Conservation (phyloP, 768 basidiomycete genomes). For the Leccinellum rugosiceps region DNA sequence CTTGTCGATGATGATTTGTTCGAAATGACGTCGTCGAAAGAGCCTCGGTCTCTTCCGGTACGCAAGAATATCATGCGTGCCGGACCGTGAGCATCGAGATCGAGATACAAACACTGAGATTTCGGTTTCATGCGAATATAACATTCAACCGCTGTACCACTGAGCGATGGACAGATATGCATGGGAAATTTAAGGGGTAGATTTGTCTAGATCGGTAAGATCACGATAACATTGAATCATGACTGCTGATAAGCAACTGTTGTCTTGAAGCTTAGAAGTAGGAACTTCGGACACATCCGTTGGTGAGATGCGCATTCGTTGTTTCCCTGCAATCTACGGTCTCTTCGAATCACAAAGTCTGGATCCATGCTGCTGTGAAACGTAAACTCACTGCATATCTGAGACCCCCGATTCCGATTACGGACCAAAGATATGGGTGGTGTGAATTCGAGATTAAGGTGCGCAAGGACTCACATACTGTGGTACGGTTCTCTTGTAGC, state of each 20-base stretch:
- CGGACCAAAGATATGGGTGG: background rate
- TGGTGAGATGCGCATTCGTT: background rate
- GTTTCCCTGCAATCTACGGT: background rate
- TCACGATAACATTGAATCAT: background rate
- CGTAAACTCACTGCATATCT: background rate
- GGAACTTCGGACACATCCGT: background rate
- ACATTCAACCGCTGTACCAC: background rate
- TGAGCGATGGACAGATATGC: background rate
- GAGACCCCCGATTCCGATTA: background rate
- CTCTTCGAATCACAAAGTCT: background rate
- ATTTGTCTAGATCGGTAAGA: slow-evolving; percentile 1
- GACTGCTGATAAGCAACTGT: background rate
- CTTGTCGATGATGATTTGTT: slow-evolving; percentile 1
- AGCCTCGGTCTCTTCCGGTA: slow-evolving; percentile 3
- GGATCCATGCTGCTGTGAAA: background rate
- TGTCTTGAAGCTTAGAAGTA: background rate
- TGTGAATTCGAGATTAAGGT: background rate
- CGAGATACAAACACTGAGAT: background rate
- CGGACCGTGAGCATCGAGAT: no score
- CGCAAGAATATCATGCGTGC: slow-evolving; percentile 10
- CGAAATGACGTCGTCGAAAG: slow-evolving; percentile 6
- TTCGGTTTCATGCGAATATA: background rate
- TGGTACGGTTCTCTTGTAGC: no score
- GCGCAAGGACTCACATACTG: background rate
- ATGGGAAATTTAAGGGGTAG: background rate